A percentile compares a stretch with the other conserved stretches of the same genome.
These are phyloP conservation scores for Eucalyptus melliodora DNA, from an alignment of 345 rosid genomes.

Conservation along the genomic window DNA sequence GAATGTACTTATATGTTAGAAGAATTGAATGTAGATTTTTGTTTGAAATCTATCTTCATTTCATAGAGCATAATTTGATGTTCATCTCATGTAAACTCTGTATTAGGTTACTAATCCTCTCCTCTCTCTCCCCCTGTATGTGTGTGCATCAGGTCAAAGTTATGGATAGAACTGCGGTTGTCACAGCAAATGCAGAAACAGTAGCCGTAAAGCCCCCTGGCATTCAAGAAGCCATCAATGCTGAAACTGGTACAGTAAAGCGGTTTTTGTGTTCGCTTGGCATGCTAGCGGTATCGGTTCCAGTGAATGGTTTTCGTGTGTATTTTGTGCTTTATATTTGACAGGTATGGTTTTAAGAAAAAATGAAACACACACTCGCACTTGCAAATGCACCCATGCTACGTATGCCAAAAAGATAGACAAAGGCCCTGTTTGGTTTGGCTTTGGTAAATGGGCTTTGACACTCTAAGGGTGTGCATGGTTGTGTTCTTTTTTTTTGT, in stretches of 20 bases:
- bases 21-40: background rate
- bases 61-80: background rate
- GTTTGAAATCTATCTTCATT: background rate
- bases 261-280: background rate
- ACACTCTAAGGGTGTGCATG: too few relatives aligned
- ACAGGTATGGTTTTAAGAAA: background rate
- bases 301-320: background rate
- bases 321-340: background rate
- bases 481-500: too few relatives aligned
- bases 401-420: background rate
- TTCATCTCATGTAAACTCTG: background rate
- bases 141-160: conserved; percentile 50
- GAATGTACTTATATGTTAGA: background rate
- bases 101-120: background rate
- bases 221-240: conserved; percentile 74
- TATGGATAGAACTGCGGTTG: conserved; percentile 70
- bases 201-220: conserved; percentile 66
- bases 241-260: conserved; percentile 40
- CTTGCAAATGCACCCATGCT: background rate
- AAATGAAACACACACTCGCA: background rate
- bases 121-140: background rate
- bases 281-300: background rate
- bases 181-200: conserved; percentile 71
- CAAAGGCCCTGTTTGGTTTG: background rate
- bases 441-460: too few relatives aligned